Evolutionary conservation across 345 rosid genomes (phyloP).

Genomic region (Citrus mangshanensis): DNA sequence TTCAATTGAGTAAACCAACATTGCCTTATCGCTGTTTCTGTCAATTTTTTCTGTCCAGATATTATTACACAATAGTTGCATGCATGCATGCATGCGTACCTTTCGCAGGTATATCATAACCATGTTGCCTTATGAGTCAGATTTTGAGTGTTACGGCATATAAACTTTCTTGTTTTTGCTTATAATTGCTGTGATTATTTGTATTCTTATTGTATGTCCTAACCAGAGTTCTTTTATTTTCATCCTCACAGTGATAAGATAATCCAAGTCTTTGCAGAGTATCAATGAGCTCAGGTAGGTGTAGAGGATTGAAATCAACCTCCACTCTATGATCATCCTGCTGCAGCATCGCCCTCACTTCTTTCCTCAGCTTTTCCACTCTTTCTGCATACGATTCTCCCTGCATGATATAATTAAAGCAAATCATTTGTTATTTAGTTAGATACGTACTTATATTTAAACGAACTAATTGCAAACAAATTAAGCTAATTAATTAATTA

Average conservation of each 20-base stretch:
- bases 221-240: constrained; percentile 16
- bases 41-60: no score
- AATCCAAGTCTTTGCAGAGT: constrained; percentile 35
- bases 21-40: no score
- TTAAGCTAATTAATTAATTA: no score
- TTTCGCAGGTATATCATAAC: constrained; percentile 12
- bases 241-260: constrained; percentile 29
- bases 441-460: no score
- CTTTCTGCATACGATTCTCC: background rate
- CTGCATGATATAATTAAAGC: background rate
- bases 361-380: background rate
- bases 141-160: constrained; percentile 30
- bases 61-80: background rate
- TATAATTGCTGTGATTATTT: background rate
- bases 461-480: no score
- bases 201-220: background rate
- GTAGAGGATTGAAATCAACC: background rate
- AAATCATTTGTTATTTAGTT: no score
- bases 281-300: constrained; percentile 33
- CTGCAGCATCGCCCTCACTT: constrained; percentile 7
- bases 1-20: background rate
- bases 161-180: constrained; percentile 12
- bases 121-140: constrained; percentile 33
- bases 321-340: background rate
- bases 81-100: constrained; percentile 5